phyloP scores from a whole-genome alignment of 2,329 filamentous ascomycete genomes.

The Apiospora arundinis region DNA sequence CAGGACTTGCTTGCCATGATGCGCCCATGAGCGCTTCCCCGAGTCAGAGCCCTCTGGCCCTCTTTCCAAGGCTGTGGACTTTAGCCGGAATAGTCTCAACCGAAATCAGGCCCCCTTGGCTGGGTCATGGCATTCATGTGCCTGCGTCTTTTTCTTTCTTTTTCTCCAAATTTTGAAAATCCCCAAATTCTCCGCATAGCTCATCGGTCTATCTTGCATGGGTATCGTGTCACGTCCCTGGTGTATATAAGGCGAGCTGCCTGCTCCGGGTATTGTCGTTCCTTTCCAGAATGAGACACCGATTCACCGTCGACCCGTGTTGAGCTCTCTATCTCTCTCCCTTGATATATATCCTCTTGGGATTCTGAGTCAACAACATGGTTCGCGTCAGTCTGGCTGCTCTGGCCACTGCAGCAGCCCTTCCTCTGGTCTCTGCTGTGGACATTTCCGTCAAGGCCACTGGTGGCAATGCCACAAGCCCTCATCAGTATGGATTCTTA shows the following conservation, averaged over 20 bases:
- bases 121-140: neutral
- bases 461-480: conserved; percentile 50
- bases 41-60: neutral
- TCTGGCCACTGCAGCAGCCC: conserved; percentile 29
- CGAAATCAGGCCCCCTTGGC: neutral
- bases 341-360: neutral
- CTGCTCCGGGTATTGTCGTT: neutral
- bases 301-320: neutral
- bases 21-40: neutral
- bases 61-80: conserved; percentile 3
- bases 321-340: neutral
- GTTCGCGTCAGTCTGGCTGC: conserved; percentile 31
- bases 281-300: conserved; percentile 14
- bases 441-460: conserved; percentile 45
- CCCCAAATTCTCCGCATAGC: conserved; percentile 5
- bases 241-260: neutral
- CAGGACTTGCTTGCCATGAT: neutral
- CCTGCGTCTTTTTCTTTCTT: neutral
- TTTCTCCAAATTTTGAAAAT: neutral
- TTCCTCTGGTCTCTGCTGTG: conserved; percentile 38
- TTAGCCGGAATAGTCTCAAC: conserved; percentile 13
- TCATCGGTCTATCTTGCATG: neutral
- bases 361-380: conserved; percentile 24
- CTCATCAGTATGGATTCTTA: conserved; percentile 53
- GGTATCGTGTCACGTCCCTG: neutral